Evolutionary conservation across 2,329 filamentous ascomycete species (phyloP).

Genomic region (Penicillium sp.): DNA sequence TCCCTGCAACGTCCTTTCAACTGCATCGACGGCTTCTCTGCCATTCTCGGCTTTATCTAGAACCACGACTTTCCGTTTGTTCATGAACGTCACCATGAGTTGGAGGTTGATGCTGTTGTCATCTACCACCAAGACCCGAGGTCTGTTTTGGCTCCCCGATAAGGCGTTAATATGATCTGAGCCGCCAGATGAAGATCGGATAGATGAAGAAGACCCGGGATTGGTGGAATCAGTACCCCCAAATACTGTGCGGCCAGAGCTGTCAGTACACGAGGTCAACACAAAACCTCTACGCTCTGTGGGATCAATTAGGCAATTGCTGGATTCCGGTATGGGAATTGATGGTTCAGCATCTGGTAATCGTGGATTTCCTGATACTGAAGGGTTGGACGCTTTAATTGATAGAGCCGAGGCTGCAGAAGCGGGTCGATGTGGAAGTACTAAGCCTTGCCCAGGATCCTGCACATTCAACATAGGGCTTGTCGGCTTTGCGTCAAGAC

Average conservation of each 20-base stretch:
- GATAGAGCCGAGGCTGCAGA: conserved; percentile 11
- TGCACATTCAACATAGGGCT: neutral
- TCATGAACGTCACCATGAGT: too few relatives aligned
- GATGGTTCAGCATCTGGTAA: neutral
- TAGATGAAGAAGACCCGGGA: too few relatives aligned
- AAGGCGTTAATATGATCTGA: too few relatives aligned
- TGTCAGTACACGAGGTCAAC: neutral
- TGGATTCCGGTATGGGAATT: neutral
- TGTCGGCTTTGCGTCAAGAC: neutral
- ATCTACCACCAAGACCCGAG: too few relatives aligned
- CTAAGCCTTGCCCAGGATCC: neutral
- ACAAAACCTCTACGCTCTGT: neutral
- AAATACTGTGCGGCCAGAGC: too few relatives aligned
- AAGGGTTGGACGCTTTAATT: neutral
- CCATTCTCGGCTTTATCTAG: conserved; percentile 43
- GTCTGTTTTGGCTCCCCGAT: too few relatives aligned
- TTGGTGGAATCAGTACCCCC: neutral
- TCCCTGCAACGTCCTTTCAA: conserved; percentile 27
- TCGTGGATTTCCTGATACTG: neutral
- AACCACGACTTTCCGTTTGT: neutral
- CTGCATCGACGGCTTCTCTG: conserved; percentile 39
- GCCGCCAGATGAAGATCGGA: too few relatives aligned
- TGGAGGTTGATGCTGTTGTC: too few relatives aligned
- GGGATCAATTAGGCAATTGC: neutral
- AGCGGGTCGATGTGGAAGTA: conserved; percentile 25